These are phyloP conservation scores for Botryotinia calthae DNA, from an alignment of 2,329 filamentous ascomycete species.

Conservation along the genomic window DNA sequence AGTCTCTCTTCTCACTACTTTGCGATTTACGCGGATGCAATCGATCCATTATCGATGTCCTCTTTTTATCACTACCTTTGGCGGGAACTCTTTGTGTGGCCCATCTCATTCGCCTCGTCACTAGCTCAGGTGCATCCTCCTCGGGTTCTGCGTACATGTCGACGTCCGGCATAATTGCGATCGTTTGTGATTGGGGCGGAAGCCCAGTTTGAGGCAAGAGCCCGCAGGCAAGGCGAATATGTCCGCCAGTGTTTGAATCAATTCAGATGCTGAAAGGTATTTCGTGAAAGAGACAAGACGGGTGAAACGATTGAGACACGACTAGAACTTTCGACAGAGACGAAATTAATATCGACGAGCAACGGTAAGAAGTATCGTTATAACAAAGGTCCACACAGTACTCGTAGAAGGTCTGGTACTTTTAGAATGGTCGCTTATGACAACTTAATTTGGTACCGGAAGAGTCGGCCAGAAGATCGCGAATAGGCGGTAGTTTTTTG, in stretches of 20 bases:
- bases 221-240: constrained; percentile 19
- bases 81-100: constrained; percentile 85
- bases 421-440: constrained; percentile 21
- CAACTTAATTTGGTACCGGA: constrained; percentile 20
- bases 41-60: constrained; percentile 77
- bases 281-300: not conserved
- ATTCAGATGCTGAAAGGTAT: not conserved
- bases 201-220: constrained; percentile 22
- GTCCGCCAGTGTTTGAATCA: constrained; percentile 18
- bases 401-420: constrained; percentile 8
- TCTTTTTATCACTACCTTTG: constrained; percentile 73
- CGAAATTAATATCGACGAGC: constrained; percentile 5
- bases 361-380: constrained; percentile 8
- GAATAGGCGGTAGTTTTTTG: constrained; percentile 2
- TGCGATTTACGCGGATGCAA: constrained; percentile 58
- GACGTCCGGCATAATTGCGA: constrained; percentile 19
- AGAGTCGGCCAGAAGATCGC: constrained; percentile 21
- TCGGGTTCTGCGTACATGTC: constrained; percentile 46
- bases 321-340: not conserved
- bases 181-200: constrained; percentile 17
- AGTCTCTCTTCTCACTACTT: constrained; percentile 62
- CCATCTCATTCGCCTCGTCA: constrained; percentile 83
- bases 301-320: constrained; percentile 1
- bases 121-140: constrained; percentile 45
- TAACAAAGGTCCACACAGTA: constrained; percentile 14